phyloP scores from a whole-genome alignment of 495 filamentous ascomycete genomes.

The Talaromyces wortmannii region DNA sequence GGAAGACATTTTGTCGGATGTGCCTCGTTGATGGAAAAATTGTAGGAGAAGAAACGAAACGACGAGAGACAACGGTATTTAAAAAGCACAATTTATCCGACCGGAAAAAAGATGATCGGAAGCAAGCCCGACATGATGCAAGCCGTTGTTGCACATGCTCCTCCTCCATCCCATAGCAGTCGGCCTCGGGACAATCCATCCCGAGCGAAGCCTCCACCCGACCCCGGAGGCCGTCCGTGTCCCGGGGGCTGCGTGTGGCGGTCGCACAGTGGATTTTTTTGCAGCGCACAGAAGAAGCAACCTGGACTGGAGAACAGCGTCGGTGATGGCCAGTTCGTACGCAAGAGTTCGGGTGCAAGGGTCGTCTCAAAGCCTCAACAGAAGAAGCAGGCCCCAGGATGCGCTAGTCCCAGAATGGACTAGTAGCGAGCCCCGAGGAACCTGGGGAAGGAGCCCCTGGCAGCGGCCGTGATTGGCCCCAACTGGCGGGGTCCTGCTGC shows the following conservation, averaged over 20 bases:
- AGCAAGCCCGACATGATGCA: background rate
- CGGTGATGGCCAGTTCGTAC: no score
- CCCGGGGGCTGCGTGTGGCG: background rate
- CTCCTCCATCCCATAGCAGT: background rate
- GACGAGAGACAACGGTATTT: background rate
- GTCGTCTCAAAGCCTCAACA: no score
- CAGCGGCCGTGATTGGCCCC: background rate
- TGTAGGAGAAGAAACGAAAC: background rate
- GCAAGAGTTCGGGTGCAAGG: no score
- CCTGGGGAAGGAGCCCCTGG: background rate
- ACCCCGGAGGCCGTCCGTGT: background rate
- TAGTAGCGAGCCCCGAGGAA: background rate
- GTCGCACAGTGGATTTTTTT: background rate
- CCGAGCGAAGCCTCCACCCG: conserved; percentile 1
- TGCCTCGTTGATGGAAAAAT: background rate
- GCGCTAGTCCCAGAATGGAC: background rate
- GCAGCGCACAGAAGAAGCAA: no score
- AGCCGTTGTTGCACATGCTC: background rate
- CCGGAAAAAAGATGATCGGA: background rate
- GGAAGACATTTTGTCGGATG: conserved; percentile 24
- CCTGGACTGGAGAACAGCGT: no score
- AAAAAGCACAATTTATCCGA: background rate
- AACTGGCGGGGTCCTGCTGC: background rate
- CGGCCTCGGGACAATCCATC: conserved; percentile 1
- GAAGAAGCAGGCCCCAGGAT: no score